Percentiles rank a stretch among this genome's conserved stretches.
Conservation (phyloP, 257 asterid species). For the Ilex asprella region DNA sequence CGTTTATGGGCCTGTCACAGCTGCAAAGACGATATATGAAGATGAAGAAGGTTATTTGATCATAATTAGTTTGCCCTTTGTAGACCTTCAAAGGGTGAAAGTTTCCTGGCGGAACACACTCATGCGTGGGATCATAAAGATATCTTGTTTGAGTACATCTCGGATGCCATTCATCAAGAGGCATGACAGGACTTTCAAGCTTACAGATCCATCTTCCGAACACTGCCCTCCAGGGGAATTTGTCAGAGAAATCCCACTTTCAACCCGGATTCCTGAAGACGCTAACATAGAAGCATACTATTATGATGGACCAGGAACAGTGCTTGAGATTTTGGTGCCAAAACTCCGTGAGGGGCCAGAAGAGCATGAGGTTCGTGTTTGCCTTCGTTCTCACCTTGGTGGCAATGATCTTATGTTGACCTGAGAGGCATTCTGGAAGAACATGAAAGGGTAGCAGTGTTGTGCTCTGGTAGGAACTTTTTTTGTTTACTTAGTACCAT, state of each 20-base stretch:
- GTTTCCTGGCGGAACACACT: constrained; percentile 88
- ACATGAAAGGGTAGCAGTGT: constrained; percentile 8
- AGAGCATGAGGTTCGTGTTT: constrained; percentile 87
- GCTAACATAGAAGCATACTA: constrained; percentile 81
- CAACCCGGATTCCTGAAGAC: constrained; percentile 87
- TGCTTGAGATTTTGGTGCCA: constrained; percentile 85
- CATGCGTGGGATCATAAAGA: constrained; percentile 70
- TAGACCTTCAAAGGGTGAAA: constrained; percentile 77
- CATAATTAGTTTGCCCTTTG: constrained; percentile 73
- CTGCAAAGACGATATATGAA: constrained; percentile 74
- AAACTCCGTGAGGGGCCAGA: constrained; percentile 68
- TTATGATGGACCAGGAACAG: constrained; percentile 70
- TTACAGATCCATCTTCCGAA: constrained; percentile 56
- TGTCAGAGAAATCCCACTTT: constrained; percentile 68
- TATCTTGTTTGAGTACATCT: constrained; percentile 67
- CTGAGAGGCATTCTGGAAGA: constrained; percentile 20
- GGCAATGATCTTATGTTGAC: constrained; percentile 65
- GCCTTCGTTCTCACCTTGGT: constrained; percentile 77
- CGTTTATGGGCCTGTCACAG: constrained; percentile 76
- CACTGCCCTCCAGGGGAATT: constrained; percentile 98
- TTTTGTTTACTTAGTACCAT: constrained; percentile 8
- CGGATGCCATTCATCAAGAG: constrained; percentile 65
- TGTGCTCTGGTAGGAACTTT: constrained; percentile 12
- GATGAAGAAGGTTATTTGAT: constrained; percentile 69
- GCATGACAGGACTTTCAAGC: constrained; percentile 76